phyloP scores from a whole-genome alignment of 1,284 basidiomycete species.

The Trichosporon asahii region DNA sequence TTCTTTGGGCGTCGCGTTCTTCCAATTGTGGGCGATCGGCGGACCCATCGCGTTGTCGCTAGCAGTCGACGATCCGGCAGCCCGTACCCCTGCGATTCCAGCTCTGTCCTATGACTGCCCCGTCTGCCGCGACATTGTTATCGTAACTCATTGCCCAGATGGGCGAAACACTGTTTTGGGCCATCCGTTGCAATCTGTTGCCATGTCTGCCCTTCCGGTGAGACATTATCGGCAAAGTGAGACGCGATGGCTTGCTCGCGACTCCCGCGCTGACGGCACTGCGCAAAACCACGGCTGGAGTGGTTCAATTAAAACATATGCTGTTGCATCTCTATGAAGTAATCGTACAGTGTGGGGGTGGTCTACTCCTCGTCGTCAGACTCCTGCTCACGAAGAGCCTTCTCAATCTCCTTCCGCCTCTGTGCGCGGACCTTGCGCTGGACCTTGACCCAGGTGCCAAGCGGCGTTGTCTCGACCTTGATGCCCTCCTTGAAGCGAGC shows the following conservation, averaged over 20 bases:
- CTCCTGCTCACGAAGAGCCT: constrained; percentile 38
- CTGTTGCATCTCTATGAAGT: constrained; percentile 4
- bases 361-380: constrained; percentile 21
- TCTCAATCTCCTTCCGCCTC: constrained; percentile 62
- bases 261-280: not conserved
- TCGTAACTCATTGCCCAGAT: not conserved
- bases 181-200: not conserved
- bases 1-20: not conserved
- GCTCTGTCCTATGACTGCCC: not conserved
- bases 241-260: not conserved
- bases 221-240: not conserved
- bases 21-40: not conserved
- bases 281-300: not conserved
- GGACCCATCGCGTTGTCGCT: not conserved
- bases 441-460: constrained; percentile 74
- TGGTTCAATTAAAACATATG: not conserved
- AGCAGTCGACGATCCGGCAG: not conserved
- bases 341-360: not conserved
- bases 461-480: constrained; percentile 66
- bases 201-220: not conserved
- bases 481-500: constrained; percentile 66
- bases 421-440: constrained; percentile 76
- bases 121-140: not conserved
- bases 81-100: not conserved
- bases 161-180: not conserved